A percentile compares a stretch with the other conserved stretches of the same genome.
phyloP scores from a whole-genome alignment of 805 yeast genomes.

The Saccharomycopsis babjevae region DNA sequence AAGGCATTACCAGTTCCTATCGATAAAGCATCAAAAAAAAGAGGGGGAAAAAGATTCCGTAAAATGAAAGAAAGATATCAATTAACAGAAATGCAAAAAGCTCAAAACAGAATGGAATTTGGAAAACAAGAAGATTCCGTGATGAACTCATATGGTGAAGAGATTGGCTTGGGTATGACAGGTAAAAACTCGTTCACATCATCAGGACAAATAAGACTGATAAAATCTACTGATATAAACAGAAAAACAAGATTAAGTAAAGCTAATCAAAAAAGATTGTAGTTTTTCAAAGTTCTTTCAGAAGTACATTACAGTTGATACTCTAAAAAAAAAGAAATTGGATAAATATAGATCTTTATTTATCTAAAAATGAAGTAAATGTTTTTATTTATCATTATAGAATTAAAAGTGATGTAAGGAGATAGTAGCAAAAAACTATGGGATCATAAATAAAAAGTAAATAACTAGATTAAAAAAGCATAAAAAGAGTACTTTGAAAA shows the following conservation, averaged over 20 bases:
- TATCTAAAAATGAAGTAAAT: not conserved
- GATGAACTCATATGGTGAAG: conserved; percentile 64
- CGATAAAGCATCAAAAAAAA: conserved; percentile 65
- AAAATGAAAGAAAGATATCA: conserved; percentile 74
- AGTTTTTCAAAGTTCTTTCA: not conserved
- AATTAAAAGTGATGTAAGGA: not conserved
- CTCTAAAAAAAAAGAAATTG: no score
- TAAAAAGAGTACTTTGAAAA: not conserved
- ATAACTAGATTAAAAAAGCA: not conserved
- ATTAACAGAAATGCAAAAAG: conserved; percentile 68
- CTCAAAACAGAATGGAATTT: conserved; percentile 78
- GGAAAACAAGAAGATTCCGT: conserved; percentile 61
- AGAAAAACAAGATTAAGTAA: conserved; percentile 3
- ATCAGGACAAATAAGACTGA: conserved; percentile 6
- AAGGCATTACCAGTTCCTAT: conserved; percentile 66
- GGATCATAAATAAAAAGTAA: not conserved
- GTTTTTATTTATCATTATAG: not conserved
- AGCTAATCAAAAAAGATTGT: not conserved
- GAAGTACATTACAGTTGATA: no score
- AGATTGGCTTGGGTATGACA: conserved; percentile 73
- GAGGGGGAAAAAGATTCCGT: conserved; percentile 78
- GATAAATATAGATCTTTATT: not conserved
- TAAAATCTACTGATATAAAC: not conserved
- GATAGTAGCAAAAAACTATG: not conserved
- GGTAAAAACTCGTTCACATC: conserved; percentile 22